phyloP scores from a whole-genome alignment of 805 yeast genomes.

The Komagataella ulmi region DNA sequence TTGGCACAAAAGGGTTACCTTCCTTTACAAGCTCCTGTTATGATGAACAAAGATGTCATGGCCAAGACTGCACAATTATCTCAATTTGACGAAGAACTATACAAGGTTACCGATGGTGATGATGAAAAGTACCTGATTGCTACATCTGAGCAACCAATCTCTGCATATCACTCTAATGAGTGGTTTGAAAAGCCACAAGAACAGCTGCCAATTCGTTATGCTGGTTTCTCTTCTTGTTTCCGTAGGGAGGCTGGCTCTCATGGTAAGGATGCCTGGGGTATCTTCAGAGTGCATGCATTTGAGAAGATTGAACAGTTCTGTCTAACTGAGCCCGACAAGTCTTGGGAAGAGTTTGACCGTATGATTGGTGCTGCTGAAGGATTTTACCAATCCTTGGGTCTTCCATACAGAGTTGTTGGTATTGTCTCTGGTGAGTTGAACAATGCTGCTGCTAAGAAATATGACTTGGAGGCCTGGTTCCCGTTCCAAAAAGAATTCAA shows the following conservation, averaged over 20 bases:
- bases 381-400: constrained; percentile 79
- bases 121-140: constrained; percentile 98
- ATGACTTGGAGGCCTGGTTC: constrained; percentile 99
- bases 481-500: constrained; percentile 98
- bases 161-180: constrained; percentile 93
- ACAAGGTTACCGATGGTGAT: constrained; percentile 92
- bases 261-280: constrained; percentile 99
- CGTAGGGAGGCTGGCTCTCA: constrained; percentile 99
- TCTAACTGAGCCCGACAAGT: constrained; percentile 93
- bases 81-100: constrained; percentile 94
- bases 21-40: constrained; percentile 96
- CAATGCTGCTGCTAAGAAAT: constrained; percentile 98
- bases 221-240: constrained; percentile 97
- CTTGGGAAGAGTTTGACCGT: constrained; percentile 94
- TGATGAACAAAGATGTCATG: constrained; percentile 99
- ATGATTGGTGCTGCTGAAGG: constrained; percentile 89
- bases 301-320: constrained; percentile 97
- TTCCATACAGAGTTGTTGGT: constrained; percentile 96
- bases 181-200: constrained; percentile 98
- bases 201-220: constrained; percentile 93
- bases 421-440: constrained; percentile 97
- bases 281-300: constrained; percentile 96
- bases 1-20: constrained; percentile 66
- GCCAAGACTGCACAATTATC: constrained; percentile 98
- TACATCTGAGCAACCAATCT: constrained; percentile 97